Percentiles rank a stretch among this genome's conserved stretches.
These are phyloP conservation scores for Suillus clintonianus DNA, from an alignment of 768 basidiomycete genomes.

Conservation along the genomic window DNA sequence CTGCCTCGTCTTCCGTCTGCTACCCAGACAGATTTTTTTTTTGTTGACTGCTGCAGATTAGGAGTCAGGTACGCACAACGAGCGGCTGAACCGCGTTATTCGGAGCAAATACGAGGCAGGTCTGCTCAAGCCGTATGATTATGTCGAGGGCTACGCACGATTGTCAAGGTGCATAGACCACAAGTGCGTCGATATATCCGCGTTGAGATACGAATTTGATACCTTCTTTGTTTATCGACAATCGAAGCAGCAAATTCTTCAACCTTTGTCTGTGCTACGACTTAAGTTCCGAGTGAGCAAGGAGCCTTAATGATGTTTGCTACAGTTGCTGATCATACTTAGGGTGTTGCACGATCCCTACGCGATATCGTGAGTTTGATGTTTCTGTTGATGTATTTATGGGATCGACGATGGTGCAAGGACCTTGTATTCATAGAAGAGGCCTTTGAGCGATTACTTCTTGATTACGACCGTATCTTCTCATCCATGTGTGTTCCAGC, in stretches of 20 bases:
- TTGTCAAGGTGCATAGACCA: constrained; percentile 94
- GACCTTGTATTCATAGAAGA: constrained; percentile 98
- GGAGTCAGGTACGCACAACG: constrained; percentile 85
- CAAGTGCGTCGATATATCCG: constrained; percentile 55
- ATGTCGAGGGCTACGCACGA: constrained; percentile 92
- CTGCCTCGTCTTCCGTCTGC: constrained; percentile 66
- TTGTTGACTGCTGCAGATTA: constrained; percentile 94
- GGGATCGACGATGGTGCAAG: constrained; percentile 33
- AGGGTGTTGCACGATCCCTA: constrained; percentile 82
- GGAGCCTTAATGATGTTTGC: not conserved
- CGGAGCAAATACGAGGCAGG: constrained; percentile 97
- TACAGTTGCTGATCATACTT: constrained; percentile 4
- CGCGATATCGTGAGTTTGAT: constrained; percentile 64
- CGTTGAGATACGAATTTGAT: not conserved
- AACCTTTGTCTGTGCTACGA: constrained; percentile 81
- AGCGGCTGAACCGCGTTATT: constrained; percentile 88
- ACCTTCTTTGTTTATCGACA: constrained; percentile 69
- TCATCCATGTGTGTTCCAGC: constrained; percentile 97
- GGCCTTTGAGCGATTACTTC: constrained; percentile 90
- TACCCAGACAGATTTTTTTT: constrained; percentile 87
- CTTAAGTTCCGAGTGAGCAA: constrained; percentile 77
- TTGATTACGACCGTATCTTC: constrained; percentile 94
- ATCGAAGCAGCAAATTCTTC: constrained; percentile 89
- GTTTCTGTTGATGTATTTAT: not conserved
- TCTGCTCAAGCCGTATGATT: constrained; percentile 92